Conservation (phyloP, 2,329 filamentous ascomycete species). For the Colletotrichum eremochloae region DNA sequence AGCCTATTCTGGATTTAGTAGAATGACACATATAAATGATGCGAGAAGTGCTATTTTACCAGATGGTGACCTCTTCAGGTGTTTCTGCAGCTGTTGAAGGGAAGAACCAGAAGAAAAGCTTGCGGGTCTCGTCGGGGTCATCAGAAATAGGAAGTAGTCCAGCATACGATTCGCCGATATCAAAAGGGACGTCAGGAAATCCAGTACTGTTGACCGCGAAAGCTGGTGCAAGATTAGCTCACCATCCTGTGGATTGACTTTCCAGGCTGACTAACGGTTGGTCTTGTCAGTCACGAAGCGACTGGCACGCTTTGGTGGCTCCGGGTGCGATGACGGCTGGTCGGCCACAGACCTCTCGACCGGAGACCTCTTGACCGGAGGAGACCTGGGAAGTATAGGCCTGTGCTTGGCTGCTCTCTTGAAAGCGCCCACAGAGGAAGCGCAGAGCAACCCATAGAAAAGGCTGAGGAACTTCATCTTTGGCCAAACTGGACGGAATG, state of each 20-base stretch:
- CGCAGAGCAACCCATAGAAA: conserved; percentile 17
- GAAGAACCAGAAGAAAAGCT: conserved; percentile 78
- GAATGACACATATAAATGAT: rapidly evolving
- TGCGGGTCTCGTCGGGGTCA: conserved; percentile 58
- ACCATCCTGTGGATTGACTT: background rate
- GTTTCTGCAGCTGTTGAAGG: conserved; percentile 65
- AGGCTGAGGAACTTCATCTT: conserved; percentile 20
- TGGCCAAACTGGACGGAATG: conserved; percentile 1
- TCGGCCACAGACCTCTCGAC: conserved; percentile 5
- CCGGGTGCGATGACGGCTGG: conserved; percentile 9
- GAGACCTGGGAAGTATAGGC: background rate
- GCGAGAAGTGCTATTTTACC: conserved; percentile 48
- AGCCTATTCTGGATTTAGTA: conserved; percentile 12
- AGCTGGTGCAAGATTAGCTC: background rate
- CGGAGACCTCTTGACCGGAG: background rate
- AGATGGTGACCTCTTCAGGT: conserved; percentile 72
- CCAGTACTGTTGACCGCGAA: conserved; percentile 74
- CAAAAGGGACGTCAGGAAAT: conserved; percentile 78
- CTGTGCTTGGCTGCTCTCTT: background rate
- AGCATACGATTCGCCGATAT: conserved; percentile 75
- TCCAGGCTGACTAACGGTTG: conserved; percentile 37
- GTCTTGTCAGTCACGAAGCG: conserved; percentile 43
- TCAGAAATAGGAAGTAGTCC: conserved; percentile 71
- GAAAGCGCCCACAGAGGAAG: conserved; percentile 10
- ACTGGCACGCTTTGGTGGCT: conserved; percentile 22